Evolutionary conservation across 768 basidiomycete genomes (phyloP).

Genomic region (Sistotremastrum niveocremeum): DNA sequence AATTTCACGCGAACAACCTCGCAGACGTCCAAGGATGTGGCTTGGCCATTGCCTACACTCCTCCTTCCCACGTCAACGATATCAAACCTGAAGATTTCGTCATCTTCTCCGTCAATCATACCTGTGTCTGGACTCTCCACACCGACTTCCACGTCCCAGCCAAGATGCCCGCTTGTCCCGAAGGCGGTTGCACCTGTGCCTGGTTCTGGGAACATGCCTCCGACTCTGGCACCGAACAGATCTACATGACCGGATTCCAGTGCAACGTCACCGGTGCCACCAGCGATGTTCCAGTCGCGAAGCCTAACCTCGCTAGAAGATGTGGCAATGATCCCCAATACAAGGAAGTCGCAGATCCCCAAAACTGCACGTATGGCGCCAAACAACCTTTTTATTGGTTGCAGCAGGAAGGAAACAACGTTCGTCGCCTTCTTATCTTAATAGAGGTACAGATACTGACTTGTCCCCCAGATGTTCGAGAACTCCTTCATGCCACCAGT

Average conservation of each 20-base stretch:
- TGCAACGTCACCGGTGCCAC: slow-evolving; percentile 46
- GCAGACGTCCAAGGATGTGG: slow-evolving; percentile 50
- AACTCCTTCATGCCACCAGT: slow-evolving; percentile 45
- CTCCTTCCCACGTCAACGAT: slow-evolving; percentile 27
- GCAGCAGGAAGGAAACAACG: slow-evolving; percentile 48
- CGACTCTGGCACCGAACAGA: too few relatives aligned
- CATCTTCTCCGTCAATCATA: slow-evolving; percentile 63
- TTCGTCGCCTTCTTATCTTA: slow-evolving; percentile 16
- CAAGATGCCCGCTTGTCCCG: slow-evolving; percentile 54
- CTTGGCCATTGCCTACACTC: slow-evolving; percentile 65
- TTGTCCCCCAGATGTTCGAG: slow-evolving; percentile 47
- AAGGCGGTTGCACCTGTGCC: slow-evolving; percentile 51
- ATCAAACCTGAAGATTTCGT: slow-evolving; percentile 59
- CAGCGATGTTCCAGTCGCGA: slow-evolving; percentile 37
- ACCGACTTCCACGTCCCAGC: slow-evolving; percentile 58
- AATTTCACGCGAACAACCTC: slow-evolving; percentile 35
- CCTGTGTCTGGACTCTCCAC: slow-evolving; percentile 58
- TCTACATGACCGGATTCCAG: slow-evolving; percentile 63
- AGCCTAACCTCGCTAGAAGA: slow-evolving; percentile 44
- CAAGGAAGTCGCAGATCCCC: slow-evolving; percentile 29
- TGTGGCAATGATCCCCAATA: slow-evolving; percentile 48
- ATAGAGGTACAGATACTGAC: not conserved
- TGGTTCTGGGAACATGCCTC: slow-evolving; percentile 60
- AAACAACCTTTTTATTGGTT: slow-evolving; percentile 62
- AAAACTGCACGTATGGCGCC: slow-evolving; percentile 62